Conservation (phyloP, 441 rosid genomes). For the Gossypium laxum region DNA sequence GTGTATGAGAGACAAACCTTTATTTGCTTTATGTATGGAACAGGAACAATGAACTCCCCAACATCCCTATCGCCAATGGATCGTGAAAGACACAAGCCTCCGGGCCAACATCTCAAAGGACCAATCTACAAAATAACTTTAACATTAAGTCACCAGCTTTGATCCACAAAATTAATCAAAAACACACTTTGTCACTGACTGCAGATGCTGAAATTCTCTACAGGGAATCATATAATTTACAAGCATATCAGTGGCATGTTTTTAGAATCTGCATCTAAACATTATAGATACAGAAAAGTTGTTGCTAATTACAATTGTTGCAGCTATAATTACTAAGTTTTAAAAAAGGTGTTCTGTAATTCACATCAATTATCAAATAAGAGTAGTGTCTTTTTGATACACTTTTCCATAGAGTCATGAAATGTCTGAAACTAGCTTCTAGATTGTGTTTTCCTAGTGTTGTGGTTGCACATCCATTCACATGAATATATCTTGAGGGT, state of each 20-base stretch:
- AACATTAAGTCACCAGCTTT: conserved; percentile 22
- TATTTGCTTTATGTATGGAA: conserved; percentile 94
- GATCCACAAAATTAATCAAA: conserved; percentile 9
- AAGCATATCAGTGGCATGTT: neutral
- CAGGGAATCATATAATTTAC: neutral
- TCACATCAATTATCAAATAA: neutral
- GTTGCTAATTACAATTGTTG: neutral
- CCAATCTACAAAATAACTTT: conserved; percentile 62
- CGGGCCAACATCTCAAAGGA: conserved; percentile 99
- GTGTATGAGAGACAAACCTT: conserved; percentile 46
- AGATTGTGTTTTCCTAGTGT: neutral
- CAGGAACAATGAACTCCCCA: conserved; percentile 92
- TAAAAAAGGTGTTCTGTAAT: neutral
- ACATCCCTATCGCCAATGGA: conserved; percentile 95
- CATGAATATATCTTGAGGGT: neutral
- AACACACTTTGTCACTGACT: neutral
- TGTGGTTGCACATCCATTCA: neutral
- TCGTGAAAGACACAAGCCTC: conserved; percentile 96
- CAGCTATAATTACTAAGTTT: neutral
- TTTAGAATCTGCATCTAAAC: neutral
- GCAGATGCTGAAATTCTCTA: neutral
- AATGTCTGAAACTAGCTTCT: neutral
- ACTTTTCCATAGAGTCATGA: neutral
- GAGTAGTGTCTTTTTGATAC: neutral
- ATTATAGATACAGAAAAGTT: neutral